Conservation (phyloP, 2,329 filamentous ascomycete species). For the Aspergillus intermedius region DNA sequence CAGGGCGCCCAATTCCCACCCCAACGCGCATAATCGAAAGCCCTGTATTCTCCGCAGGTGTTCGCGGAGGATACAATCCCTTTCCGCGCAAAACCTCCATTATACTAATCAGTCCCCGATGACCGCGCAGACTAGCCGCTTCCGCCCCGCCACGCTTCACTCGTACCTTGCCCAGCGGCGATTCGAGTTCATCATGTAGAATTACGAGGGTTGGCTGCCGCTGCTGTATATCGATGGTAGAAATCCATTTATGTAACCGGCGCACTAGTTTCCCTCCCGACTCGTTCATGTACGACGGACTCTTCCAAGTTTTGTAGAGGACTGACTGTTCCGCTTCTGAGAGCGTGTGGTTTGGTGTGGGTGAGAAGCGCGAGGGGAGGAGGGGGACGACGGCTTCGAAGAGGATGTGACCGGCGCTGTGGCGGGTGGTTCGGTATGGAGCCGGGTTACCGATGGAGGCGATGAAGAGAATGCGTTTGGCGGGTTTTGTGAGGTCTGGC, state of each 20-base stretch:
- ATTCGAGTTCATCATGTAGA: slow-evolving; percentile 84
- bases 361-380: slow-evolving; percentile 41
- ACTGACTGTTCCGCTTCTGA: slow-evolving; percentile 18
- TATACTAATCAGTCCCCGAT: slow-evolving; percentile 69
- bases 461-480: slow-evolving; percentile 56
- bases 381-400: slow-evolving; percentile 55
- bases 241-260: slow-evolving; percentile 51
- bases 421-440: slow-evolving; percentile 67
- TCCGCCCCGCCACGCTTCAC: slow-evolving; percentile 53
- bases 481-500: slow-evolving; percentile 8
- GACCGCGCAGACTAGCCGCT: slow-evolving; percentile 57
- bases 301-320: slow-evolving; percentile 53
- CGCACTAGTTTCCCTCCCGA: slow-evolving; percentile 64
- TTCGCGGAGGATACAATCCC: slow-evolving; percentile 27
- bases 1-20: slow-evolving; percentile 81
- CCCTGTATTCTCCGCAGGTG: slow-evolving; percentile 16
- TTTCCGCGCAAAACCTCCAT: slow-evolving; percentile 47
- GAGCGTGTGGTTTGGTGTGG: slow-evolving; percentile 35
- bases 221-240: slow-evolving; percentile 5
- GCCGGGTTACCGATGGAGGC: slow-evolving; percentile 82
- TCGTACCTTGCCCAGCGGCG: slow-evolving; percentile 59
- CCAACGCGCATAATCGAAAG: slow-evolving; percentile 57
- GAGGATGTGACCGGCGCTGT: slow-evolving; percentile 79
- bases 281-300: slow-evolving; percentile 74
- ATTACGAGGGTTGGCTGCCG: slow-evolving; percentile 55